A percentile compares a stretch with the other conserved stretches of the same genome.
Evolutionary conservation across 768 basidiomycete species (phyloP).

Genomic region (Kockovaella imperatae): DNA sequence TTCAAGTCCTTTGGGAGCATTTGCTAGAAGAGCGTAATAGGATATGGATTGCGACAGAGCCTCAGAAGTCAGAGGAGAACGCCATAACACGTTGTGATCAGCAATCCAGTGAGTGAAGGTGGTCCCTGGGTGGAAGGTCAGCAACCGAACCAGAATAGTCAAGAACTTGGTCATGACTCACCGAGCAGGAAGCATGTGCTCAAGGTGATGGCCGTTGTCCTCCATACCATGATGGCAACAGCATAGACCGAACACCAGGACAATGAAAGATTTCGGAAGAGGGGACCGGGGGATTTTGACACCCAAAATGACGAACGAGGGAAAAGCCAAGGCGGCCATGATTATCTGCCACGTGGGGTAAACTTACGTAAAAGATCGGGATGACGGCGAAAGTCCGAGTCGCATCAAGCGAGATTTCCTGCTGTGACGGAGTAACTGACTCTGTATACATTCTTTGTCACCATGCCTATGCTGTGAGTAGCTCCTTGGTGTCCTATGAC

Average conservation of each 20-base stretch:
- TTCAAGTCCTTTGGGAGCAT: conserved; percentile 29
- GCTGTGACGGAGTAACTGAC: no score
- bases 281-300: no score
- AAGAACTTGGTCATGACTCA: conserved; percentile 7
- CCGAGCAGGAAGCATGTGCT: conserved; percentile 41
- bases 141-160: background rate
- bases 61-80: conserved; percentile 36
- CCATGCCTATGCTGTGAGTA: conserved; percentile 43
- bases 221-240: conserved; percentile 41
- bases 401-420: no score
- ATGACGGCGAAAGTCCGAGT: no score
- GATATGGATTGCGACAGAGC: conserved; percentile 34
- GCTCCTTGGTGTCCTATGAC: no score
- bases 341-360: no score
- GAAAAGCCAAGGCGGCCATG: no score
- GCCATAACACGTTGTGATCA: conserved; percentile 45
- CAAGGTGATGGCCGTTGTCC: conserved; percentile 34
- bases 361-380: no score
- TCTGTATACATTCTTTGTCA: background rate
- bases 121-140: conserved; percentile 23
- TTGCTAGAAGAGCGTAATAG: conserved; percentile 40
- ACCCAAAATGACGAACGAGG: no score
- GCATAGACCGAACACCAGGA: no score
- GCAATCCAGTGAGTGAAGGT: conserved; percentile 44
- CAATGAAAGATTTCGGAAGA: no score